Base-by-base conservation (phyloP, 2,329 filamentous ascomycete genomes). In the Xylaria sp. region DNA sequence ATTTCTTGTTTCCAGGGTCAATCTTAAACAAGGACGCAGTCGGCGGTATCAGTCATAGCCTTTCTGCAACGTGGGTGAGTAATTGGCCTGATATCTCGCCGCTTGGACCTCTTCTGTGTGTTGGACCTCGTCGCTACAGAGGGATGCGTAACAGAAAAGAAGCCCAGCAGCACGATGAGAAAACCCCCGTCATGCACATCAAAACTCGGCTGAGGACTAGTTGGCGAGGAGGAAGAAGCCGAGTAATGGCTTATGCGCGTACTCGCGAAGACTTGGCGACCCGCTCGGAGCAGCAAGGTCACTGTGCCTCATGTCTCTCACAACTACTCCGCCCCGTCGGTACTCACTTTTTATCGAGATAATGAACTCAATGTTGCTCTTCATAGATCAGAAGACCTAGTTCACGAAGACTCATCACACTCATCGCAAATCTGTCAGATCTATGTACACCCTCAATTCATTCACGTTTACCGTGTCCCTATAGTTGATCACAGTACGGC, bases 401-500 rank as follows among this genome's bases (percentile, higher is more conserved):
- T 28, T n/a, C 37, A 37, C 2, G 41, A 51, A 50, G 23, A 15
- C 18, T 25, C 37, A 64, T 48, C 48, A 23, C 58, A 50, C n/a
- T 13, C 23, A 15, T 8, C 28, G 15, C 54, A 10, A 20, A 18
- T 63, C 1, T 15, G 44, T 5, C 60, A 74, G 44, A 15, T 76
- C 56, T 76, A 76, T 63, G 67, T 78, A 8, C 74, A 74, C 61
- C 75, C 76, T 1, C 61, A 60, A 62, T 73, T 72, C 1, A 41
- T 54, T 25, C 23, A 25, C 3, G 23, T 25, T 25, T 25, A 25
- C 23, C 23, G 23, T 25, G 23, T 25, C 23, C 23, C 77, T 2
- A 73, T 78, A 3, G 76, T 78, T n/a, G 65, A 78, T 68, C 72
- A 76, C 69, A 75, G 69, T 50, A 31, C 62, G 2, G 56, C 28